Conservation (phyloP, 2,329 filamentous ascomycete species). For the Myriosclerotinia scirpicola region DNA sequence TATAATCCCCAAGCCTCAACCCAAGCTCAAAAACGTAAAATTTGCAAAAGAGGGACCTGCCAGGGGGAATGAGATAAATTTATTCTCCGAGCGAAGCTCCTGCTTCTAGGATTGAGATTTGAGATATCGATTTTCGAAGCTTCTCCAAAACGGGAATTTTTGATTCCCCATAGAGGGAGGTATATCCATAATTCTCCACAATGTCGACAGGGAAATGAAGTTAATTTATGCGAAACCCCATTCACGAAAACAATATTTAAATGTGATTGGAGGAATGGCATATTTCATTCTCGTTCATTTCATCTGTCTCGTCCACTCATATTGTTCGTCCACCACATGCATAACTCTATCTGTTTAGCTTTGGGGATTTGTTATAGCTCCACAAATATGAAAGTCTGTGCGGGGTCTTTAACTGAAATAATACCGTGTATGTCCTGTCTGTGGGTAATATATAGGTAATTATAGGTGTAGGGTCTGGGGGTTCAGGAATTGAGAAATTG, state of each 20-base stretch:
- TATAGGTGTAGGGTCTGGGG: constrained; percentile 13
- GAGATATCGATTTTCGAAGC: background rate
- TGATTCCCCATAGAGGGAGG: background rate
- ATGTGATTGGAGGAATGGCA: constrained; percentile 1
- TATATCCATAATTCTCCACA: background rate
- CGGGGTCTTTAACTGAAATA: background rate
- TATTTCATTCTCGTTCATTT: background rate
- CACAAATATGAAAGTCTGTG: background rate
- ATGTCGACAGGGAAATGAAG: background rate
- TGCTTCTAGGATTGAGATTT: background rate
- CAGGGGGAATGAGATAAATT: background rate
- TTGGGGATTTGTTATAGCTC: background rate
- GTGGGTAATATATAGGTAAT: constrained; percentile 16
- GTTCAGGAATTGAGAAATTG: background rate
- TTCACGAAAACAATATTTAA: constrained; percentile 1
- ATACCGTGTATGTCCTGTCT: background rate
- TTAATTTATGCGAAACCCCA: background rate
- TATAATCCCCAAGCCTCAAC: background rate
- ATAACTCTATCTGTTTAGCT: background rate
- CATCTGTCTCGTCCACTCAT: background rate
- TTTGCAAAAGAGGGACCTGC: background rate
- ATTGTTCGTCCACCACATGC: background rate
- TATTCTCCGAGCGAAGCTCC: constrained; percentile 14
- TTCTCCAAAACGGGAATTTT: background rate
- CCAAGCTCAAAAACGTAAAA: background rate